Evolutionary conservation across 208 protist species (phyloP), one percentile per base, ranked within the genome.

Genomic region (Leishmania aethiopica): DNA sequence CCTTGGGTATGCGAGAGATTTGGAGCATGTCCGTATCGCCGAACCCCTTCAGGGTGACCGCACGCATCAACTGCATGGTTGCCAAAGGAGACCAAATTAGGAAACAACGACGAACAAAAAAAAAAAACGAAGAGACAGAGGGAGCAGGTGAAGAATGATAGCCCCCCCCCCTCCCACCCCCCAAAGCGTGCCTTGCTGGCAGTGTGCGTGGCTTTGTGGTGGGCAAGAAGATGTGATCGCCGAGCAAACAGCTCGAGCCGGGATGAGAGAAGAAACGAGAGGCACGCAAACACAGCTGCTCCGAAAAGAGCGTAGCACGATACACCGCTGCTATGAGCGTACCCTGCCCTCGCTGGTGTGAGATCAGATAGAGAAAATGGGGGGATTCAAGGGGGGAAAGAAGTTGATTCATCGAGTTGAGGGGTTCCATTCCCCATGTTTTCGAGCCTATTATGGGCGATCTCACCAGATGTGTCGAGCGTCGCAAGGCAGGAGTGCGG

Each of bases 31-130:
- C 84, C 40, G 80, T 75, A 64, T 73, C 91, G 17, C 94, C 92
- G 83, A 95, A 97, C 42, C 86, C 91, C 81, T 94, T 95, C 19
- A 94, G 83, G 60, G 92, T 94, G 15, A 97, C 88, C 1, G 94
- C 94, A 72, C 91, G 90, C 91, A 97, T 97, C 55, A 86, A 85
- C 69, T 94, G 83, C 92, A 95, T 93, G n/a, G 73, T 75, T 53
- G 35, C 15, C 15, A 77, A 59, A 66, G 13, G 55, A 47, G 40
- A 15, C 4, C 13, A 17, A 35, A 78, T 28, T 22, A 66, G 22
- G 32, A 49, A 49, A 45, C 2, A 40, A 8, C 13, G 49, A 42
- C 35, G 22, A 17, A 6, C 0, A 71, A 19, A 37, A 45, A 73
- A 73, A 74, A 11, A 40, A 76, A 40, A 40, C 3, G 32, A 32